Base-by-base conservation (phyloP, 257 asterid species). In the Solanum corneliomulleri region DNA sequence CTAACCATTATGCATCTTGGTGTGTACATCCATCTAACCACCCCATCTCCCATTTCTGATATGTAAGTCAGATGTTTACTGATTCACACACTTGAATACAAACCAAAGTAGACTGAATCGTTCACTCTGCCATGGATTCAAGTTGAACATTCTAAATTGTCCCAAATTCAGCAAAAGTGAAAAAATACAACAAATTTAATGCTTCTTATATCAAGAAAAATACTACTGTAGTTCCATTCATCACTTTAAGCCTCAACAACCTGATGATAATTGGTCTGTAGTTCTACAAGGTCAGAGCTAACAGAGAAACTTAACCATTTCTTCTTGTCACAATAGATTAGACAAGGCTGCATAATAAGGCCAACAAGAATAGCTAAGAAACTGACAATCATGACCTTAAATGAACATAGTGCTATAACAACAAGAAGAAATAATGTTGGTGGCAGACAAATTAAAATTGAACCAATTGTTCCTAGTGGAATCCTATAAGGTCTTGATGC, bases 401-500 rank as follows among this genome's bases (percentile, higher is more conserved):
- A 56, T 69, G 94, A 89, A 41, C 94, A 93, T 31, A 94, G 62
- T 14, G 70, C 89, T 49, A 94, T 64, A 84, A 94, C 95, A 88
- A 93, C 92, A 85, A 90, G 69, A 85, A 93, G 91, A 27, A 92
- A 88, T 9, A 90, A 2, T 8, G 91, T 91, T 16, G 96, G 95
- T 47, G 94, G 96, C 70, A 90, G 44, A 56, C 95, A 94, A 91
- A 93, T 71, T 68, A 93, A 23, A 86, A 90, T 87, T 58, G 92
- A 87, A 37, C 95, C 93, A 58, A 41, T 1, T 3, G 92, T 90
- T 52, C 97, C 92, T n/a, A 94, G 16, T 1, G 96, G 95, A 80
- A 94, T 88, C 90, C 88, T 92, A 75, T 92, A 94, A 7, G 96
- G 95, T 31, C 95, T 91, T 81, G 92, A 86, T 8, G 91, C 93